Percentiles rank a stretch among this genome's conserved stretches.
phyloP scores from a whole-genome alignment of 1,139 yeast species.

The Candida sp. region DNA sequence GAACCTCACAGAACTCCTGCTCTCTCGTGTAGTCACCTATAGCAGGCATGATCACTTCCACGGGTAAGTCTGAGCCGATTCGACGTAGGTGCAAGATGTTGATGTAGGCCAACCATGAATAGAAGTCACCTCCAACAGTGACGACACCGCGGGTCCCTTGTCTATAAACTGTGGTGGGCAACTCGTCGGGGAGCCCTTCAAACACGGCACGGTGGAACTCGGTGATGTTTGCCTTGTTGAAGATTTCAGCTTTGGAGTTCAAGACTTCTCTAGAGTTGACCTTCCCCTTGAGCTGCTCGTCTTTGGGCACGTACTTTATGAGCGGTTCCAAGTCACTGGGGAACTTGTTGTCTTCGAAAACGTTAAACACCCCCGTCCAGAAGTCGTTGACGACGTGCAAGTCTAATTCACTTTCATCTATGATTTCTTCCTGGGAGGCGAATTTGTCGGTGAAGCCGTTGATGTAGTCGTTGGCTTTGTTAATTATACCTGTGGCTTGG shows the following conservation, averaged over 20 bases:
- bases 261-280: conserved; percentile 27
- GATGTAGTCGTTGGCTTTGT: background rate
- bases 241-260: conserved; percentile 29
- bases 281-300: conserved; percentile 14
- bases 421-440: background rate
- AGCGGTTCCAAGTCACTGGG: conserved; percentile 18
- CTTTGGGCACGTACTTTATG: conserved; percentile 16
- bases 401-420: background rate
- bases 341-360: conserved; percentile 18
- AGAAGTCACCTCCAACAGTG: conserved; percentile 41
- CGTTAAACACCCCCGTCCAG: conserved; percentile 22
- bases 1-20: conserved; percentile 25
- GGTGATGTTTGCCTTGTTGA: conserved; percentile 22
- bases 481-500: background rate
- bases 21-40: conserved; percentile 33
- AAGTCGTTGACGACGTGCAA: conserved; percentile 13
- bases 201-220: conserved; percentile 26
- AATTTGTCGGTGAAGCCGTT: background rate
- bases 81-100: conserved; percentile 35
- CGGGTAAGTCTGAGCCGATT: conserved; percentile 39
- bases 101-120: conserved; percentile 43
- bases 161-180: conserved; percentile 27
- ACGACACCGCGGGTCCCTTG: conserved; percentile 35
- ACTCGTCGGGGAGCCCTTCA: conserved; percentile 24
- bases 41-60: conserved; percentile 39